phyloP scores from a whole-genome alignment of 495 filamentous ascomycete genomes.

The Opeltia flavorubescens region DNA sequence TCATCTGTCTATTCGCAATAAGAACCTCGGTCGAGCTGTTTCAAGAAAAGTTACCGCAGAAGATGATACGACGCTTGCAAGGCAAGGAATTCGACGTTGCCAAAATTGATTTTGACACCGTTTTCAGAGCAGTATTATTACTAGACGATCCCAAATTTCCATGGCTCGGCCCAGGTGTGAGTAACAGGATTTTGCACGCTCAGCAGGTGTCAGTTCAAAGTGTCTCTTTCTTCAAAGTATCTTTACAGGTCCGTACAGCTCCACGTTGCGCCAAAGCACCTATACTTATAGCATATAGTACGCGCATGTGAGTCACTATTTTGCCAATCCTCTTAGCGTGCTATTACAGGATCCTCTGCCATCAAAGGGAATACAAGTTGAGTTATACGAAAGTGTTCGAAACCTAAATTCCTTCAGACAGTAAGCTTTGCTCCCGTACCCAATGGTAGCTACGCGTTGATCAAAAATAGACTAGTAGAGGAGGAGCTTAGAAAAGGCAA shows the following conservation, averaged over 20 bases:
- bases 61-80: slow-evolving; percentile 51
- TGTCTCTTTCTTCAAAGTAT: slow-evolving; percentile 62
- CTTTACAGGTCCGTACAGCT: slow-evolving; percentile 53
- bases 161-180: slow-evolving; percentile 55
- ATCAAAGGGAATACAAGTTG: slow-evolving; percentile 19
- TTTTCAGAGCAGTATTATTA: slow-evolving; percentile 57
- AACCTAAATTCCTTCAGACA: slow-evolving; percentile 67
- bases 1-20: slow-evolving; percentile 74
- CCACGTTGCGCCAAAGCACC: neutral
- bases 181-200: slow-evolving; percentile 50
- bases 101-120: slow-evolving; percentile 58
- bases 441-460: neutral
- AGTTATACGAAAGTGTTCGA: slow-evolving; percentile 62
- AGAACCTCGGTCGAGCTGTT: slow-evolving; percentile 86
- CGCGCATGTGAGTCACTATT: slow-evolving; percentile 91
- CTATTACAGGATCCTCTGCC: slow-evolving; percentile 33
- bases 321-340: slow-evolving; percentile 73
- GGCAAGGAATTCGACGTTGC: slow-evolving; percentile 78
- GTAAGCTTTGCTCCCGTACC: slow-evolving; percentile 20
- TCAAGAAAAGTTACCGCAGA: slow-evolving; percentile 66
- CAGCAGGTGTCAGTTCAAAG: slow-evolving; percentile 80
- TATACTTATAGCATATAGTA: slow-evolving; percentile 40
- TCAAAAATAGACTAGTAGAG: slow-evolving; percentile 29
- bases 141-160: slow-evolving; percentile 34
- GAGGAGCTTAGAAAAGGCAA: slow-evolving; percentile 29